Conservation (phyloP, 345 rosid species). For the Populus deltoides region DNA sequence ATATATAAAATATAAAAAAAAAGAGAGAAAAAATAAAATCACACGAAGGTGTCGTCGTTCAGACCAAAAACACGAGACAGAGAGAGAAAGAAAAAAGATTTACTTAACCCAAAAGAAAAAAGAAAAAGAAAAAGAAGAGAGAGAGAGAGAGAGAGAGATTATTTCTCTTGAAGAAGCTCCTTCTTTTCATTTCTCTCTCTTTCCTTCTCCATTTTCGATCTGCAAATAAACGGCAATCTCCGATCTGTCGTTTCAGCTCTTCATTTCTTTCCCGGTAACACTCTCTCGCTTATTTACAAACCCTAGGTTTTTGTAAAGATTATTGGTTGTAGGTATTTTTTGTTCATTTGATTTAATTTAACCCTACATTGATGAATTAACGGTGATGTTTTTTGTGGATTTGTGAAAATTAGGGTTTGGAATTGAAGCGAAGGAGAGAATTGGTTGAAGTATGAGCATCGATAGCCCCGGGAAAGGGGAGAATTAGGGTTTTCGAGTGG, state of each 20-base stretch:
- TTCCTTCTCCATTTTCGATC: background rate
- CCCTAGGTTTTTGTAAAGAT: slow-evolving; percentile 31
- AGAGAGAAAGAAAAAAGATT: slow-evolving; percentile 28
- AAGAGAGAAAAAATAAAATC: background rate
- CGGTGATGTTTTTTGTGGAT: background rate
- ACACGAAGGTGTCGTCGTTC: slow-evolving; percentile 56
- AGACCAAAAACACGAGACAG: slow-evolving; percentile 41
- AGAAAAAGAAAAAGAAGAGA: slow-evolving; percentile 20
- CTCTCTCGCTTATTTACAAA: slow-evolving; percentile 14
- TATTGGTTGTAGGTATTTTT: background rate
- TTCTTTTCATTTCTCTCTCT: background rate
- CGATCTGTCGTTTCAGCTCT: slow-evolving; percentile 40
- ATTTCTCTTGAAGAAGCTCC: slow-evolving; percentile 30
- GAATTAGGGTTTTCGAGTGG: slow-evolving; percentile 49
- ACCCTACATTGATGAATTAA: slow-evolving; percentile 30
- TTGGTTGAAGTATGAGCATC: slow-evolving; percentile 76
- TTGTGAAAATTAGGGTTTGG: slow-evolving; percentile 38
- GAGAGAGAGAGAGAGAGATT: slow-evolving; percentile 23
- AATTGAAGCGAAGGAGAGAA: slow-evolving; percentile 24
- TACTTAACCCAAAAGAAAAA: slow-evolving; percentile 11
- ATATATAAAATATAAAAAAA: background rate
- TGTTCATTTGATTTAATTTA: slow-evolving; percentile 6
- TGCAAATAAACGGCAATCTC: slow-evolving; percentile 13
- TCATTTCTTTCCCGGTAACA: slow-evolving; percentile 26
- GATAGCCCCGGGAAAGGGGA: slow-evolving; percentile 65